Evolutionary conservation across 805 yeast species (phyloP).

Genomic region (Yamadazyma akitaensis): DNA sequence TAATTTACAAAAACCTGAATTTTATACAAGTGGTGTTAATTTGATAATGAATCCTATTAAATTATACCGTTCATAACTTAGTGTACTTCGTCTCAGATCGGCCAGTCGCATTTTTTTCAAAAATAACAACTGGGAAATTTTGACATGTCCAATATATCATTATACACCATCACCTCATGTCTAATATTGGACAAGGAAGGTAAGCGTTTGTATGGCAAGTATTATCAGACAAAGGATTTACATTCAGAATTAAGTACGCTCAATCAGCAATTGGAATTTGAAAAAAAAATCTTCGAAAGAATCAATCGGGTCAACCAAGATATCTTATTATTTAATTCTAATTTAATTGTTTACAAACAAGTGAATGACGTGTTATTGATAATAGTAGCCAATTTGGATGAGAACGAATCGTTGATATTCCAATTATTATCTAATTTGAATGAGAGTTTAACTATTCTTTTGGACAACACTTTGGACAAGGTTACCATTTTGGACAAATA

Average conservation of each 20-base stretch:
- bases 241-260: slow-evolving; percentile 22
- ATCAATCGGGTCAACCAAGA: slow-evolving; percentile 81
- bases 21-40: neutral
- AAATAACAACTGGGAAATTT: neutral
- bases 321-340: slow-evolving; percentile 73
- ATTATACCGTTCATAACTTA: too few species aligned
- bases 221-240: slow-evolving; percentile 59
- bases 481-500: slow-evolving; percentile 74
- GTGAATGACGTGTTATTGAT: slow-evolving; percentile 70
- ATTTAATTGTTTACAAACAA: slow-evolving; percentile 83
- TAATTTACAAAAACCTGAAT: neutral
- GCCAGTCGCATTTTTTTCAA: slow-evolving; percentile 2
- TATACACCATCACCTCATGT: slow-evolving; percentile 80
- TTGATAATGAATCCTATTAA: too few species aligned
- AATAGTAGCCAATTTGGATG: slow-evolving; percentile 70
- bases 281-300: slow-evolving; percentile 64
- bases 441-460: slow-evolving; percentile 76
- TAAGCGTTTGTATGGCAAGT: slow-evolving; percentile 76
- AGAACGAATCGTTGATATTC: slow-evolving; percentile 80
- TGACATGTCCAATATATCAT: slow-evolving; percentile 45
- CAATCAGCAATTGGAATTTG: slow-evolving; percentile 73
- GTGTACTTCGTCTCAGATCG: neutral
- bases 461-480: slow-evolving; percentile 71
- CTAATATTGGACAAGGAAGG: slow-evolving; percentile 81
- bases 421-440: slow-evolving; percentile 72